Conservation (phyloP, 306 rosid species). For the Prunus campanulata region DNA sequence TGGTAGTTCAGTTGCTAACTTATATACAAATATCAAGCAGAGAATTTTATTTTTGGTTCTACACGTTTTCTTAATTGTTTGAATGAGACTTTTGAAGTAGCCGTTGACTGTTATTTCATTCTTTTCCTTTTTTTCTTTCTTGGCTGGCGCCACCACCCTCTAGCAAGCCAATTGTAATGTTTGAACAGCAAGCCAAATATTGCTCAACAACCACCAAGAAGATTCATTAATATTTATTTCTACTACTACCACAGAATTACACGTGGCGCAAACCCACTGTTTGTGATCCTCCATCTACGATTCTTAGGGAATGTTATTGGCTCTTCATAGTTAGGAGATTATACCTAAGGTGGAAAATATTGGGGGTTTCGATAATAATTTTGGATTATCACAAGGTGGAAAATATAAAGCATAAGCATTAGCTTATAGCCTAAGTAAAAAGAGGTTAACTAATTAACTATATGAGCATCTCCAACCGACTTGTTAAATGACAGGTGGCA, state of each 20-base stretch:
- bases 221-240: not conserved
- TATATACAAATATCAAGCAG: not conserved
- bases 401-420: too few relatives aligned
- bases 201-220: not conserved
- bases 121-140: conserved; percentile 3
- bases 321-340: too few relatives aligned
- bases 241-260: not conserved
- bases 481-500: too few relatives aligned
- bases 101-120: conserved; percentile 24
- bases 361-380: too few relatives aligned
- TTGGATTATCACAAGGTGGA: too few relatives aligned
- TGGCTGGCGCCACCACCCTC: conserved; percentile 37
- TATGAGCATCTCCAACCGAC: too few relatives aligned
- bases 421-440: too few relatives aligned
- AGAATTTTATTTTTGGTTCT: not conserved
- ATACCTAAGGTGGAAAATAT: too few relatives aligned
- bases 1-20: not conserved
- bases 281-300: not conserved
- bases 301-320: too few relatives aligned
- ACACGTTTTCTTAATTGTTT: conserved; percentile 15
- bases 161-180: not conserved
- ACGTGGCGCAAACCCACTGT: not conserved
- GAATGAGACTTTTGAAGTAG: not conserved
- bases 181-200: not conserved
- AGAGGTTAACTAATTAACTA: too few relatives aligned